Evolutionary conservation across 139 green algal genomes (phyloP).

Genomic region (Microglena sp.): DNA sequence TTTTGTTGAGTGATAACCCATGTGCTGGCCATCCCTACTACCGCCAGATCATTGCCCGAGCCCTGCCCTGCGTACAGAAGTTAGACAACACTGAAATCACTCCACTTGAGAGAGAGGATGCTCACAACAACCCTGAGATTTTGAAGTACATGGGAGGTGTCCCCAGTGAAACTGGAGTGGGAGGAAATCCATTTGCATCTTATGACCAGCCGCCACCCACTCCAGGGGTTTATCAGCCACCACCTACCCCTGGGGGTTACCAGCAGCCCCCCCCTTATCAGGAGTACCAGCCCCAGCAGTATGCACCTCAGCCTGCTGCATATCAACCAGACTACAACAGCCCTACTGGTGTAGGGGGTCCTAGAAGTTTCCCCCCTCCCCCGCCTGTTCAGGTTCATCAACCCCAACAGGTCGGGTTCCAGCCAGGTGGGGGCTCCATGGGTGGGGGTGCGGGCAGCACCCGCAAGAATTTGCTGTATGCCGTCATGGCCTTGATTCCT

Average conservation of each 20-base stretch:
- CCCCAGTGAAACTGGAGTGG: background rate
- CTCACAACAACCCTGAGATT: too few relatives aligned
- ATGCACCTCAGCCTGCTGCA: too few relatives aligned
- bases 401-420: background rate
- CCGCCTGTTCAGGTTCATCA: too few relatives aligned
- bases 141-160: too few relatives aligned
- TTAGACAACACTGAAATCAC: conserved; percentile 47
- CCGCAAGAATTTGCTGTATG: conserved; percentile 52
- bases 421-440: background rate
- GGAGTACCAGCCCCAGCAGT: too few relatives aligned
- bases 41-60: conserved; percentile 20
- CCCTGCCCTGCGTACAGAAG: conserved; percentile 31
- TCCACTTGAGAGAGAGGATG: conserved; percentile 5
- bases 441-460: background rate
- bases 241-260: background rate
- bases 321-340: too few relatives aligned
- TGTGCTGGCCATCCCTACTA: conserved; percentile 41
- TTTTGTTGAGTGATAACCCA: conserved; percentile 40
- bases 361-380: too few relatives aligned
- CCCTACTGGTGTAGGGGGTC: too few relatives aligned
- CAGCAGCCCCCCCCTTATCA: background rate
- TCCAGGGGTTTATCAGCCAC: background rate
- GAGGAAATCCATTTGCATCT: background rate
- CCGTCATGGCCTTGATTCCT: conserved; percentile 53
- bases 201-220: background rate